These are phyloP conservation scores for Cutaneotrichosporon curvatum DNA, from an alignment of 1,284 basidiomycete species.

Conservation along the genomic window DNA sequence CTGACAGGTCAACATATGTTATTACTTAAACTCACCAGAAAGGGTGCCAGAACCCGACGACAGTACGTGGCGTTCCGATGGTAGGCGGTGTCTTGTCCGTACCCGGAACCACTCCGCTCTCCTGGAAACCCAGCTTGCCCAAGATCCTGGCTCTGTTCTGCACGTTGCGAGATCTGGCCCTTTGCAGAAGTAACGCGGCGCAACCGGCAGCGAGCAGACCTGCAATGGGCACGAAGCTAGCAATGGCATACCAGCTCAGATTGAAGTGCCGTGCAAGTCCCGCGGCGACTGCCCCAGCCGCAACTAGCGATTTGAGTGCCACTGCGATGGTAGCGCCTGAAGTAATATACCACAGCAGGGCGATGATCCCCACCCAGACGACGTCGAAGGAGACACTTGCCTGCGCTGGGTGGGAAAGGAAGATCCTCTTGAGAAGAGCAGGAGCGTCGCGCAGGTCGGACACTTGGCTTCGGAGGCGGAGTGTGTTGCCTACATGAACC, in stretches of 20 bases:
- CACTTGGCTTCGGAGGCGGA: slow-evolving; percentile 14
- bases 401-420: slow-evolving; percentile 58
- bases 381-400: slow-evolving; percentile 61
- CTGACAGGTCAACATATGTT: too few species aligned
- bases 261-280: slow-evolving; percentile 17
- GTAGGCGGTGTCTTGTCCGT: slow-evolving; percentile 25
- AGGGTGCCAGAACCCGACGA: slow-evolving; percentile 89
- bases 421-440: slow-evolving; percentile 17
- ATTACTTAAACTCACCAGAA: slow-evolving; percentile 76
- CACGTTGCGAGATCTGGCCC: slow-evolving; percentile 24
- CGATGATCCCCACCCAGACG: slow-evolving; percentile 48
- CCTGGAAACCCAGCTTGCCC: slow-evolving; percentile 26
- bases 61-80: slow-evolving; percentile 25
- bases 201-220: slow-evolving; percentile 22
- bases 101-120: slow-evolving; percentile 26
- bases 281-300: slow-evolving; percentile 3
- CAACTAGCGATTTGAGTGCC: slow-evolving; percentile 14
- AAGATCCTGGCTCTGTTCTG: slow-evolving; percentile 24
- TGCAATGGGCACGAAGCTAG: slow-evolving; percentile 33
- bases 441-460: slow-evolving; percentile 7
- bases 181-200: slow-evolving; percentile 12
- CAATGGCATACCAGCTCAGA: slow-evolving; percentile 35
- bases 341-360: slow-evolving; percentile 28
- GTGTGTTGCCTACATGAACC: slow-evolving; percentile 48
- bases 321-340: slow-evolving; percentile 28